Base-by-base conservation (phyloP, 2,329 filamentous ascomycete genomes). In the Sodiomyces alkalinus region DNA sequence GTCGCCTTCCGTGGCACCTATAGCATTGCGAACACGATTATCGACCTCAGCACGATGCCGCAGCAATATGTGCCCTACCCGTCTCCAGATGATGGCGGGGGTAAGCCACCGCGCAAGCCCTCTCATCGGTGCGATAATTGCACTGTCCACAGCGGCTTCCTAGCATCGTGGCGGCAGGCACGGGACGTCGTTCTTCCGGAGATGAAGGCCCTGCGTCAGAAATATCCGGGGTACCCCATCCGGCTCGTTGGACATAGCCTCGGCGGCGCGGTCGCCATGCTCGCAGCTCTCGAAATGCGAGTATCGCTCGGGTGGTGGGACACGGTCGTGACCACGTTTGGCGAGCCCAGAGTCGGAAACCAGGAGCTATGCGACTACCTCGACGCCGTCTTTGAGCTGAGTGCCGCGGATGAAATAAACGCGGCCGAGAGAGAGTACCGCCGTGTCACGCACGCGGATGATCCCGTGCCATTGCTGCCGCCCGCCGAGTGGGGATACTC, bases 1-100 rank as follows among this genome's bases (percentile, higher is more conserved):
- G 68, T 96, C 20, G 86, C 85, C 7, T 96, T 96, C 45, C 74
- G 90, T 26, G 90, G 90, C 15, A 96, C 90, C 10, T 94, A 96
- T 53, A 93, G 85, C 39, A 67, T 98, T 42, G 69, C 83, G 29
- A 93, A 96, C 49, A 86, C 86, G 9, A 76, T 98, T 36, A 67
- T 85, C 27, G 90, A 98, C 54, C 63, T 98, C 31, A 85, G 81
- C 37, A 92, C 85, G 2, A 64, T 87, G 3, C 86, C 85, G 9
- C 87, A 96, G 50, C 71, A 80, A 48, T 98, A 96, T 46, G 69
- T 85, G 1, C 86, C 90, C 1, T 98, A 94, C 47, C 79, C 80
- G 1, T 63, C 68, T 2, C 60, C 62, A 0, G 58, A 60, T 22
- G 48, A 60, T 26, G 56, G 50, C 12, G 49, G 48, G 12, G 46